These are phyloP conservation scores for Wickerhamiella vanderwaltii DNA, from an alignment of 805 yeast species.

Conservation along the genomic window DNA sequence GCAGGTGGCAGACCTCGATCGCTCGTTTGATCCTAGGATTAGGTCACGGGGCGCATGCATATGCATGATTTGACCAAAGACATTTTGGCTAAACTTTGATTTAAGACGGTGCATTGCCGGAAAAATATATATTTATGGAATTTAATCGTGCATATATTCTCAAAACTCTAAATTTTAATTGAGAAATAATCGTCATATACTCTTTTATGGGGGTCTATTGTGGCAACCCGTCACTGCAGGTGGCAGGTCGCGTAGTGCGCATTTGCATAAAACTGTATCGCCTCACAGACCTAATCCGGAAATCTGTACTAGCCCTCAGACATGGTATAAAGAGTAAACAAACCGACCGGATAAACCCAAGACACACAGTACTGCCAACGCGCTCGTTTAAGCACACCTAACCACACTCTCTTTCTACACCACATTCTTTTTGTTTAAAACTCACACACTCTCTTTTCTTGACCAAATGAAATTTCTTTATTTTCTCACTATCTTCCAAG, in stretches of 20 bases:
- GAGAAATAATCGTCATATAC: no score
- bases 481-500: conserved; percentile 8
- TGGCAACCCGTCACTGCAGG: no score
- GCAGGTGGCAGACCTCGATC: no score
- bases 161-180: no score
- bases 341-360: background rate
- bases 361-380: no score
- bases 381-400: background rate
- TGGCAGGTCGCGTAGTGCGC: conserved; percentile 11
- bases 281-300: conserved; percentile 2
- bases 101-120: no score
- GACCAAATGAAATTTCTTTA: conserved; percentile 1
- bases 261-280: conserved; percentile 6
- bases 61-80: background rate
- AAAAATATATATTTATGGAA: no score
- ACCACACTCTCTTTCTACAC: conserved; percentile 4
- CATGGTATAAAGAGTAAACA: background rate
- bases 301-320: background rate
- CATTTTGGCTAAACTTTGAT: no score
- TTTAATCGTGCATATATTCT: no score
- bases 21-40: no score
- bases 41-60: no score
- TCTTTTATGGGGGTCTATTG: no score
- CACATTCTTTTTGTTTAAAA: background rate
- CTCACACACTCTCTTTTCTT: background rate